Evolutionary conservation across 148 eudicot genomes (phyloP), one percentile per base, ranked within the genome.

Genomic region (Tetragonia tetragonoides): DNA sequence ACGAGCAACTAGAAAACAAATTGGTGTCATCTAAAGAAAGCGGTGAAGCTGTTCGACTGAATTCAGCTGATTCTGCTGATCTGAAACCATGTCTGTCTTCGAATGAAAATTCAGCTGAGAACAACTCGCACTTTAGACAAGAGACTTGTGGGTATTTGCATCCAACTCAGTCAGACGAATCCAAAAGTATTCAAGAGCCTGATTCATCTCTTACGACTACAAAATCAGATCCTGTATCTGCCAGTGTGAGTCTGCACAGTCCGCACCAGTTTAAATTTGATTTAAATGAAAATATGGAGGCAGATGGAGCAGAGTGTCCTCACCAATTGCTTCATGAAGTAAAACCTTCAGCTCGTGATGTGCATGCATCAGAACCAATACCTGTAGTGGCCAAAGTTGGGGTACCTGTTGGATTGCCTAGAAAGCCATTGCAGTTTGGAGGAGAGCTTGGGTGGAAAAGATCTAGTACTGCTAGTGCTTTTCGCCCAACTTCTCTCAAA

Each of bases 361-460:
- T 34, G 24, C 49, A 24, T 34, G 20, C 24, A 11, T 79, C 85
- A 17, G 79, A 62, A 61, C 86, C 91, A 11, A 79, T 88, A 82
- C 83, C 73, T 23, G 92, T 85, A 40, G 83, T 87, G 40, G 92
- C 92, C 38, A 85, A 83, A 81, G 57, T 87, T 24, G 93, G 86
- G 66, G 81, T 87, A 70, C 89, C 85, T 12, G 67, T 73, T 38
- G 88, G 87, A 68, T 23, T 77, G 56, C 95, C 89, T 8, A 28
- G 54, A 72, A 72, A 81, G 5, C 89, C 92, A 2, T 70, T 86
- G 80, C 86, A 89, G 75, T 87, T 89, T 80, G 87, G 85, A 63
- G 92, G 92, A 41, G 86, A 83, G 70, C 80, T 81, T 10, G 90
- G 87, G 39, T 89, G 88, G 92, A 90, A 82, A 57, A 87, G 86